Percentiles rank a stretch among this genome's conserved stretches.
Evolutionary conservation across 192 early-diverging fungal species (phyloP).

Genomic region (Linderina pennispora): DNA sequence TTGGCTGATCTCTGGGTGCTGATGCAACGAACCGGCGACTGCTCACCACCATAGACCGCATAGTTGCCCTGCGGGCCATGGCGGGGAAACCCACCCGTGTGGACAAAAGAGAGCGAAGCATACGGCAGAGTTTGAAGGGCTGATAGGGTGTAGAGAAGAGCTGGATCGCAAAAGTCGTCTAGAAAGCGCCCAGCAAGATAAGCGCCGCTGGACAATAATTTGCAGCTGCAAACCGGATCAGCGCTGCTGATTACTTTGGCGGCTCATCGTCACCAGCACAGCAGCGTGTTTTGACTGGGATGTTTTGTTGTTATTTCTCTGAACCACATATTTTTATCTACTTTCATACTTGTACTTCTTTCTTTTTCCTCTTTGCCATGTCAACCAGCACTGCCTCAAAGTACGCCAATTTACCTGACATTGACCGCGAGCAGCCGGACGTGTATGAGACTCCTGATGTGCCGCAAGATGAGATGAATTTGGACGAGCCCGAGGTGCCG

Average conservation of each 20-base stretch:
- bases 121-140: too few species aligned
- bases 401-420: conserved; percentile 72
- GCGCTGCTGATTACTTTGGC: too few species aligned
- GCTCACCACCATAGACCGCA: background rate
- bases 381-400: conserved; percentile 48
- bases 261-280: too few species aligned
- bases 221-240: too few species aligned
- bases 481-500: conserved; percentile 12
- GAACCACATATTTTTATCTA: background rate
- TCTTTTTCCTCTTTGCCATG: conserved; percentile 11
- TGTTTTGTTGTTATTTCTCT: too few species aligned
- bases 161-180: too few species aligned
- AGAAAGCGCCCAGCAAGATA: too few species aligned
- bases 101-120: too few species aligned
- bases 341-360: background rate
- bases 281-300: too few species aligned
- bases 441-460: conserved; percentile 79
- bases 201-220: too few species aligned
- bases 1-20: background rate
- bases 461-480: conserved; percentile 4
- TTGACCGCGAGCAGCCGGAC: conserved; percentile 64
- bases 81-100: too few species aligned
- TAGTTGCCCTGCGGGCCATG: background rate
- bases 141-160: too few species aligned
- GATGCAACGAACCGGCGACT: background rate